phyloP scores from a whole-genome alignment of 129 eudicot species.

The Flaveria trinervia region DNA sequence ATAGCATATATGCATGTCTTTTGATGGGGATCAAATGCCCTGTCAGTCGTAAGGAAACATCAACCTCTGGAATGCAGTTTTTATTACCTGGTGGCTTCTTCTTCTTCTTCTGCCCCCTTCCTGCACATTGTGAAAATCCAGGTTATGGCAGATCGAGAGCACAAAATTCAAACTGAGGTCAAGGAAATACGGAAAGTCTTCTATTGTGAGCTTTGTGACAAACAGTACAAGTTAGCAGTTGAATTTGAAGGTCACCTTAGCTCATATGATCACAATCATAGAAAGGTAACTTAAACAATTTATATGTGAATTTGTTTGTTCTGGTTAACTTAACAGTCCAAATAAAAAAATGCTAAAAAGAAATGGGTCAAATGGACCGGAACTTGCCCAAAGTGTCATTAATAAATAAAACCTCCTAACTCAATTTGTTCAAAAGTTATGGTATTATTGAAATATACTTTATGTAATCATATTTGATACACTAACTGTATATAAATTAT shows the following conservation, averaged over 20 bases:
- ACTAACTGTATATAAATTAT: background rate
- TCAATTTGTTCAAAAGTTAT: background rate
- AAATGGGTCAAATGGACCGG: background rate
- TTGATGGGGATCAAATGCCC: conserved; percentile 73
- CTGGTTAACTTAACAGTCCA: background rate
- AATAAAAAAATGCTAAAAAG: background rate
- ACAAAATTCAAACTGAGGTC: conserved; percentile 89
- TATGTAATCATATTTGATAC: background rate
- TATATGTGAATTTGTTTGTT: background rate
- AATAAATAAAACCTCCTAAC: background rate
- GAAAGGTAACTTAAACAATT: conserved; percentile 53
- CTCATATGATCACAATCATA: conserved; percentile 97
- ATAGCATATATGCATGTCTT: conserved; percentile 84
- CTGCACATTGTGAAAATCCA: conserved; percentile 97
- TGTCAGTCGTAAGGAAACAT: conserved; percentile 45
- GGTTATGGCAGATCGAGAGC: conserved; percentile 99
- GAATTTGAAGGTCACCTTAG: conserved; percentile 98
- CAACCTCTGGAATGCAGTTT: conserved; percentile 89
- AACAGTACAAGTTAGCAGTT: conserved; percentile 97
- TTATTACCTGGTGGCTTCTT: conserved; percentile 89
- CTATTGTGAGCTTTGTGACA: conserved; percentile 96
- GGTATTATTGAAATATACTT: background rate
- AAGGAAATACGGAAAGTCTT: conserved; percentile 89
- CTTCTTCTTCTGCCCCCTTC: conserved; percentile 93
- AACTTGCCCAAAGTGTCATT: background rate